Base-by-base conservation (phyloP, 805 yeast genomes). In the Candida broadrunensis region DNA sequence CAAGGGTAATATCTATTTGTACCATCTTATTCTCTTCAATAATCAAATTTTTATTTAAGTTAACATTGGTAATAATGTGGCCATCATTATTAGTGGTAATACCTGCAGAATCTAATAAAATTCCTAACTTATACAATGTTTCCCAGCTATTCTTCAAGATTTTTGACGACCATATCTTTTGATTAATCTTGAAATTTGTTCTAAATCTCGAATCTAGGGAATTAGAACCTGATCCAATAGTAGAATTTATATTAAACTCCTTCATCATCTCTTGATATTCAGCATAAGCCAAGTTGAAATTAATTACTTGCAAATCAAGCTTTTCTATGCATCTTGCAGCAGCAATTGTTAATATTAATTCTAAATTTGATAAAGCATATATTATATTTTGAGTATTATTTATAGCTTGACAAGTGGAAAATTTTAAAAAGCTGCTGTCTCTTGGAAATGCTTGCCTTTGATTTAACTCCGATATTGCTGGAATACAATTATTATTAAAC, bases 111-210 rank as follows among this genome's bases (percentile, higher is more conserved):
- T 75, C 80, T 4, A 72, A 53, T 8, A 86, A 52, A 5, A 87
- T 55, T 1, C 84, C 83, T 21, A 72, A 49, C n/a, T 65, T 64
- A 47, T 76, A 77, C 24, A 89, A 57, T 2, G 75, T 65, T 48
- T 86, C 93, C 97, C 97, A 89, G 27, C 86, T 77, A 30, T 77
- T 77, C 35, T 77, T 72, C 47, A 88, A 72, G 20, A 82, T 77
- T 25, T 68, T 75, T 41, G 80, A 69, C 3, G 80, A 65, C 88
- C 90, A 81, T 5, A 77, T 54, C 50, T 83, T 80, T 19, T 59
- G 67, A 35, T 56, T 60, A 33, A 70, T 54, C 43, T 59, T 61
- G 38, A 70, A 47, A 25, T 60, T 63, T 7, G 66, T 50, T 31
- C 59, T 41, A 31, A 63, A 54, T 25, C 64, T 53, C 37, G 60